phyloP scores from a whole-genome alignment of 2,329 filamentous ascomycete genomes.

The Phyllosticta paracitricarpa region DNA sequence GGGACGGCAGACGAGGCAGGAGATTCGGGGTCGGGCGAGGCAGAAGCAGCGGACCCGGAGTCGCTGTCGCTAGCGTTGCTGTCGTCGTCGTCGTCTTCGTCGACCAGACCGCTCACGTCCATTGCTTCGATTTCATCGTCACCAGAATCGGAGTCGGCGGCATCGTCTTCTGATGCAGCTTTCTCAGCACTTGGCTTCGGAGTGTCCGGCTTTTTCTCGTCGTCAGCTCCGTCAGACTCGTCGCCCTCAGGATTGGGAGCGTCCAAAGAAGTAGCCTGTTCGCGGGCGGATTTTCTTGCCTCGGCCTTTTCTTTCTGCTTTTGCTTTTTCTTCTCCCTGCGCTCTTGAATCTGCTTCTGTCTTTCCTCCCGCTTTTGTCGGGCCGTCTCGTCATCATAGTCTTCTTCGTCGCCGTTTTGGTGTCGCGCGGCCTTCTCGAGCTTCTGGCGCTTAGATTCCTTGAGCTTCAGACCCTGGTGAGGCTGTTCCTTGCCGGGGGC shows the following conservation, averaged over 20 bases:
- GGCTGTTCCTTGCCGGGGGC: slow-evolving; percentile 28
- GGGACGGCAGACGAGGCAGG: slow-evolving; percentile 30
- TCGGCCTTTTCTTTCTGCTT: slow-evolving; percentile 17
- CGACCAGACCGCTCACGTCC: slow-evolving; percentile 27
- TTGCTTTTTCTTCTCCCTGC: slow-evolving; percentile 29
- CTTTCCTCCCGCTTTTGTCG: slow-evolving; percentile 32
- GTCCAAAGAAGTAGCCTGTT: slow-evolving; percentile 6
- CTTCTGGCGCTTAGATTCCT: slow-evolving; percentile 35
- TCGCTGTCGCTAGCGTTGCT: slow-evolving; percentile 16
- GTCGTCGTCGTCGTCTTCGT: slow-evolving; percentile 15
- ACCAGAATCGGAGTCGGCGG: slow-evolving; percentile 19
- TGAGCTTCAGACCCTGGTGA: slow-evolving; percentile 26
- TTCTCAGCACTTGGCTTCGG: not conserved
- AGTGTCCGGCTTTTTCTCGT: slow-evolving; percentile 15
- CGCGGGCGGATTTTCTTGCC: slow-evolving; percentile 24
- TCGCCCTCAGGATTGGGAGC: slow-evolving; percentile 15
- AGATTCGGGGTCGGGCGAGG: slow-evolving; percentile 27
- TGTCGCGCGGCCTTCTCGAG: slow-evolving; percentile 12
- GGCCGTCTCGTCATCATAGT: slow-evolving; percentile 26
- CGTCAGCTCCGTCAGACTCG: slow-evolving; percentile 16
- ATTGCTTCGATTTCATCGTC: slow-evolving; percentile 25
- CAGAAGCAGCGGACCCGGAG: slow-evolving; percentile 24
- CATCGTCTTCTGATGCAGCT: slow-evolving; percentile 18
- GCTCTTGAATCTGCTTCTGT: slow-evolving; percentile 36
- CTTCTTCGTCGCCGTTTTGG: slow-evolving; percentile 5